Evolutionary conservation across 768 basidiomycete species (phyloP).

Genomic region (Gymnopilus junonius): DNA sequence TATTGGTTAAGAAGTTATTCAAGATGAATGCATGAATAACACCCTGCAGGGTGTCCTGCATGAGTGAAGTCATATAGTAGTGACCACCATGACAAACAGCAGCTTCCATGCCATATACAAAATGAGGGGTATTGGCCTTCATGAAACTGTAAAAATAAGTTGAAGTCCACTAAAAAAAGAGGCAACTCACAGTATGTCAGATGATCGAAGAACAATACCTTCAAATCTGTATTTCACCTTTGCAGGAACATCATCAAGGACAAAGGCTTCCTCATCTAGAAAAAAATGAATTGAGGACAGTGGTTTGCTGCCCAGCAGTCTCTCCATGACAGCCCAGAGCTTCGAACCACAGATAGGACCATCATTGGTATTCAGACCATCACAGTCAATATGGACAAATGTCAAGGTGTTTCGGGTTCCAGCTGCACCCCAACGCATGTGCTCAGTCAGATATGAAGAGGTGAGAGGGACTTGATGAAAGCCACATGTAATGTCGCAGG

Average conservation of each 20-base stretch:
- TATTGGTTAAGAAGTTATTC: not conserved
- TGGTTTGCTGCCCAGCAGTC: not conserved
- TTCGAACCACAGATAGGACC: conserved; percentile 4
- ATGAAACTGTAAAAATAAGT: conserved; percentile 8
- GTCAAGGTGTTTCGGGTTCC: conserved; percentile 1
- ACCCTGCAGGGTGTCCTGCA: not conserved
- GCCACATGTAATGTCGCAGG: not conserved
- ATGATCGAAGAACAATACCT: conserved; percentile 6
- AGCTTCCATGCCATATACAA: conserved; percentile 5
- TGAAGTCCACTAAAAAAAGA: not conserved
- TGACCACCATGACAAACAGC: not conserved
- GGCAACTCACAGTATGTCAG: conserved; percentile 6
- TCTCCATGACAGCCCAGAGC: not conserved
- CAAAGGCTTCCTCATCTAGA: not conserved
- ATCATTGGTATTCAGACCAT: not conserved
- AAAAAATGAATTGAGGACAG: not conserved
- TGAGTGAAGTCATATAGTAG: not conserved
- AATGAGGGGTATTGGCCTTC: conserved; percentile 11
- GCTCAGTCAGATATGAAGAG: not conserved
- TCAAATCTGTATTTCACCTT: conserved; percentile 11
- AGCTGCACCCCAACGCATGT: not conserved
- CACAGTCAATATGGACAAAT: conserved; percentile 9
- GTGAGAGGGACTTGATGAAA: not conserved
- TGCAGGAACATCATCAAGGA: not conserved
- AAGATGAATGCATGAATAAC: not conserved